Base-by-base conservation (phyloP, 2,329 filamentous ascomycete genomes). In the Eutypa lata region DNA sequence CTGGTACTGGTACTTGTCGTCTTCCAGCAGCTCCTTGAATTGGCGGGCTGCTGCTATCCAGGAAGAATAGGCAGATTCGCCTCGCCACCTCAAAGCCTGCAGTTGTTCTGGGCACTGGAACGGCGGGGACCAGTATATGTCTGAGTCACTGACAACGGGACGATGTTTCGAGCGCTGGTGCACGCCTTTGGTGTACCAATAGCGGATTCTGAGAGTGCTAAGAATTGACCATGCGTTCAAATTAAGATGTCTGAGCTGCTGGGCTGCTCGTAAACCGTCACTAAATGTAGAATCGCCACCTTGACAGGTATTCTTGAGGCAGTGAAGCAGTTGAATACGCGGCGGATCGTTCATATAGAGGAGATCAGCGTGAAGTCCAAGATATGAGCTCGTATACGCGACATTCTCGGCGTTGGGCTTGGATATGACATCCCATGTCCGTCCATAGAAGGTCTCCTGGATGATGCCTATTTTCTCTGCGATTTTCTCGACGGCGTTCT, bases 351-450 rank as follows among this genome's bases (percentile, higher is more conserved):
- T 74, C 71, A 94, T 87, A 73, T 97, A 97, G 51, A 97, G 79
- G 40, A 97, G 80, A 68, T 97, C 94, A 83, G 96, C 94, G 73
- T 99, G 94, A 47, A 97, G 85, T 16, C 89, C 90, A 1, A 97
- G 83, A 64, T 86, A 87, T 47, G 87, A 80, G 64, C 82, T 87
- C 1, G 93, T 97, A 73, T 97, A 91, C 10, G 94, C 93, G 3
- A 97, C 89, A 67, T 97, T 97, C 66, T 93, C 91, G 22, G 92
- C 90, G 51, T 90, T 70, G 1, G 88, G 87, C 50, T 95, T 88
- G 3, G 87, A 90, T 50, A 85, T 83, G 13, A 97, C 93, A 70
- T 97, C 89, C 85, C 92, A 97, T 0, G 91, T 96, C 61, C 80
- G 77, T 42, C 94, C 94, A 70, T 97, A 97, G 67, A 97, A 94